These are phyloP conservation scores for Podospora comata DNA, from an alignment of 495 filamentous ascomycete genomes.

Conservation along the genomic window DNA sequence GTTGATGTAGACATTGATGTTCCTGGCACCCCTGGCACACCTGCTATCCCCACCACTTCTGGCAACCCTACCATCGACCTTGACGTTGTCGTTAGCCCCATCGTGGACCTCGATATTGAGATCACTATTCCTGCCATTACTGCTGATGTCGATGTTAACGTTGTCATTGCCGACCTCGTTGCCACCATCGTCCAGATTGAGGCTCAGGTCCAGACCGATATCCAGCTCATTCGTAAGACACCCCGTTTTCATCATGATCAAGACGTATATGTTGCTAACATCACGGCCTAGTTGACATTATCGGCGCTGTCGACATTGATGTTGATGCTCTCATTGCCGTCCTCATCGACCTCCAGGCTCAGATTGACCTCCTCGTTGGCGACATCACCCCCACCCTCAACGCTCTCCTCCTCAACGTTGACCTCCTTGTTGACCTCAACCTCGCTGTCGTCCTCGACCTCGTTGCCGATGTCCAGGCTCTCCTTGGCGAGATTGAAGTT, in stretches of 20 bases:
- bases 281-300: background rate
- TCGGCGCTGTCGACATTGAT: constrained; percentile 15
- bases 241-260: background rate
- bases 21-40: background rate
- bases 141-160: background rate
- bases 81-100: background rate
- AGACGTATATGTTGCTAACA: background rate
- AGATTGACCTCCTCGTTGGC: constrained; percentile 16
- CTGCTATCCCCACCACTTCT: background rate
- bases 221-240: constrained; percentile 15
- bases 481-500: constrained; percentile 13
- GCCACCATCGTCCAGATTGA: background rate
- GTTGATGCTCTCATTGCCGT: constrained; percentile 15
- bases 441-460: constrained; percentile 17
- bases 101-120: background rate
- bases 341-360: constrained; percentile 13
- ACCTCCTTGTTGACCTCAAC: constrained; percentile 10
- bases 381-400: constrained; percentile 1
- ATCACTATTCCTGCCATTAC: background rate
- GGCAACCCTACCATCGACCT: background rate
- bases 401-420: constrained; percentile 13
- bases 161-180: background rate
- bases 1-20: background rate
- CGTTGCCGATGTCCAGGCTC: constrained; percentile 10
- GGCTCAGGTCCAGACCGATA: constrained; percentile 6